These are phyloP conservation scores for Mesembryanthemum crystallinum DNA, from an alignment of 148 eudicot genomes.

Conservation along the genomic window DNA sequence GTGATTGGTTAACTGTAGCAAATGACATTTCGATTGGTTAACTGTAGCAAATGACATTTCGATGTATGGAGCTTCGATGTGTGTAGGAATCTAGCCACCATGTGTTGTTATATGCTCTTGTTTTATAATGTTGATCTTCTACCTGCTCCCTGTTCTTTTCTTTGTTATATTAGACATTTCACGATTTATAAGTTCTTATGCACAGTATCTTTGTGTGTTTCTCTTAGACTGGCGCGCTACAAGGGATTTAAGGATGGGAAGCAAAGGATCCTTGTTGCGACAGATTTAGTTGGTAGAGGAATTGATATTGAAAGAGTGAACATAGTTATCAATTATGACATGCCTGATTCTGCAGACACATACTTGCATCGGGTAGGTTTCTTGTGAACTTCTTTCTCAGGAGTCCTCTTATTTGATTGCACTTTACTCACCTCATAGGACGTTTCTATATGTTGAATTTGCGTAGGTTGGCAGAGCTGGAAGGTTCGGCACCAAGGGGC, in stretches of 20 bases:
- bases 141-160: not conserved
- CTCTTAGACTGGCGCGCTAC: slow-evolving; percentile 70
- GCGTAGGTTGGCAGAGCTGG: slow-evolving; percentile 92
- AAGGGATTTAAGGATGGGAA: slow-evolving; percentile 93
- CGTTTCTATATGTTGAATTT: not conserved
- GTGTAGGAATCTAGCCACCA: not conserved
- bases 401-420: not conserved
- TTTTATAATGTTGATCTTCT: not conserved
- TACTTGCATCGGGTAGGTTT: slow-evolving; percentile 71
- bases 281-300: slow-evolving; percentile 96
- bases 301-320: slow-evolving; percentile 95
- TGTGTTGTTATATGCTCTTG: not conserved
- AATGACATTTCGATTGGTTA: too few relatives aligned
- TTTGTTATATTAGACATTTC: not conserved
- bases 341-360: slow-evolving; percentile 98
- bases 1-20: too few relatives aligned
- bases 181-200: not conserved
- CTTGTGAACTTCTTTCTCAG: not conserved
- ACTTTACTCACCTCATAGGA: not conserved
- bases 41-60: too few relatives aligned
- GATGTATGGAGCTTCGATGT: too few relatives aligned
- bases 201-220: not conserved
- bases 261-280: slow-evolving; percentile 90
- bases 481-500: slow-evolving; percentile 93
- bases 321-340: slow-evolving; percentile 93